phyloP scores from a whole-genome alignment of 1,139 yeast species.

The Yamadazyma dendronema region DNA sequence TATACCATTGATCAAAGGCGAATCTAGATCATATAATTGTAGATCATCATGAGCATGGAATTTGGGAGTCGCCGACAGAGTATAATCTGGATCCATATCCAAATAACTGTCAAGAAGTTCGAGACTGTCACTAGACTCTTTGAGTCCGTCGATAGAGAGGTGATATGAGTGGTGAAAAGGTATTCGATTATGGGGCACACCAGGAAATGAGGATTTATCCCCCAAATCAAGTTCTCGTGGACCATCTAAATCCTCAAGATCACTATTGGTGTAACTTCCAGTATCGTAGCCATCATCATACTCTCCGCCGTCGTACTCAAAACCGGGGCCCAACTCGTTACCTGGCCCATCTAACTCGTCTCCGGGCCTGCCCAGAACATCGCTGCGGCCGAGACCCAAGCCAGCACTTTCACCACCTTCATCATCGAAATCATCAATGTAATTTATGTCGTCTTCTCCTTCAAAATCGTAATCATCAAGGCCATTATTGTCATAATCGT shows the following conservation, averaged over 20 bases:
- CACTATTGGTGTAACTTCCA: not conserved
- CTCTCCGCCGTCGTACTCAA: not conserved
- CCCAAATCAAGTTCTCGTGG: no score
- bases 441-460: constrained; percentile 12
- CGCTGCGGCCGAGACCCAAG: no score
- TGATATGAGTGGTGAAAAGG: constrained; percentile 30
- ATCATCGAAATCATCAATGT: constrained; percentile 1
- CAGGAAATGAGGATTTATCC: not conserved
- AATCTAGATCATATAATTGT: constrained; percentile 29
- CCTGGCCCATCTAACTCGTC: not conserved
- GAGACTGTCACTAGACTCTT: constrained; percentile 19
- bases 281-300: not conserved
- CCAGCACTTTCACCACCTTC: no score
- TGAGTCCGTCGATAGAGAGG: constrained; percentile 29
- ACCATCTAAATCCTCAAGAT: no score
- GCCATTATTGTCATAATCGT: constrained; percentile 54
- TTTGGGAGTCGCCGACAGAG: constrained; percentile 7
- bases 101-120: constrained; percentile 38
- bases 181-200: constrained; percentile 9
- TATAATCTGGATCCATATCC: constrained; percentile 15
- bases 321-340: no score
- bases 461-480: constrained; percentile 36
- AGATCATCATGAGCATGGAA: constrained; percentile 15
- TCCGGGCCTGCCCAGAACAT: no score
- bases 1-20: constrained; percentile 39